Percentiles rank a stretch among this genome's conserved stretches.
These are phyloP conservation scores for Amaranthus cruentus DNA, from an alignment of 148 eudicot genomes.

Conservation along the genomic window DNA sequence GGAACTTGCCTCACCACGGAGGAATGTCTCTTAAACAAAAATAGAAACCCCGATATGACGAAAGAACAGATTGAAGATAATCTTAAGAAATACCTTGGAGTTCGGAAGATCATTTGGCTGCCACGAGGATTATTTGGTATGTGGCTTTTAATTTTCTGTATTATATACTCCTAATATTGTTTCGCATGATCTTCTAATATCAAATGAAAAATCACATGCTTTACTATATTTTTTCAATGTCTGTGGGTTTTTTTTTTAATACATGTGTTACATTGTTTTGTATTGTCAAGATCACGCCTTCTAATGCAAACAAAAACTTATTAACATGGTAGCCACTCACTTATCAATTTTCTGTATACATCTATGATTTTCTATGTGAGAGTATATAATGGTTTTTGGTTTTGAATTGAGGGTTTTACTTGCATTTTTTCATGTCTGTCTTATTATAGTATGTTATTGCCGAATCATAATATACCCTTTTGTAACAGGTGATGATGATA, in stretches of 20 bases:
- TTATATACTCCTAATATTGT: not conserved
- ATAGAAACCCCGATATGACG: slow-evolving; percentile 82
- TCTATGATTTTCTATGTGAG: not conserved
- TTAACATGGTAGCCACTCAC: too few species aligned
- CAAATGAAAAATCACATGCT: not conserved
- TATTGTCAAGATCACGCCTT: not conserved
- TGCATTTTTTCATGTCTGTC: not conserved
- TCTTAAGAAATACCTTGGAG: slow-evolving; percentile 84
- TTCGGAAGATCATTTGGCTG: slow-evolving; percentile 82
- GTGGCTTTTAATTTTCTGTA: not conserved
- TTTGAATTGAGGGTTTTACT: not conserved
- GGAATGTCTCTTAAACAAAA: slow-evolving; percentile 90
- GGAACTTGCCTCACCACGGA: slow-evolving; percentile 96
- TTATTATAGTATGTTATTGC: not conserved
- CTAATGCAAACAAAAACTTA: not conserved
- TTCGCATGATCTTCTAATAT: not conserved
- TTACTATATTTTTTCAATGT: not conserved
- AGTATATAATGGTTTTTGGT: not conserved
- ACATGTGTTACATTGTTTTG: slow-evolving; percentile 4
- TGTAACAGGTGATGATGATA: slow-evolving; percentile 82
- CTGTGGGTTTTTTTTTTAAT: not conserved
- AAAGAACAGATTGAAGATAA: slow-evolving; percentile 76
- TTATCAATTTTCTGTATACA: too few species aligned
- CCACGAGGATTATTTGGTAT: slow-evolving; percentile 88
- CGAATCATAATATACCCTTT: not conserved